Conservation (phyloP, 768 basidiomycete genomes). For the Hygrophorus pudorinus region DNA sequence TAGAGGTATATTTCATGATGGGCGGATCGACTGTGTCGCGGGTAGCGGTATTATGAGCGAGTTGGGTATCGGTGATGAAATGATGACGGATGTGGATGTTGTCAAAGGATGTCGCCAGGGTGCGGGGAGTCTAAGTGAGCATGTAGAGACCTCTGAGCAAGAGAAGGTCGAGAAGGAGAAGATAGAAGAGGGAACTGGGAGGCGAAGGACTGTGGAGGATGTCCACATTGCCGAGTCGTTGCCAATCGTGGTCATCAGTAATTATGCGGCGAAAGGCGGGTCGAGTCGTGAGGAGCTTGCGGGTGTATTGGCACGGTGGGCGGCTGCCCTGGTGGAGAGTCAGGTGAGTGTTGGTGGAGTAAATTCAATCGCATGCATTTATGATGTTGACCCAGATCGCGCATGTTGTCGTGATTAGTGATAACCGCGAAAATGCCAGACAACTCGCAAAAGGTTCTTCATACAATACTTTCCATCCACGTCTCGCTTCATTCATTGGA, state of each 20-base stretch:
- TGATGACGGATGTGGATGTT: slow-evolving; percentile 22
- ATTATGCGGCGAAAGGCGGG: slow-evolving; percentile 55
- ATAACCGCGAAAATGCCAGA: slow-evolving; percentile 83
- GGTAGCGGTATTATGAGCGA: slow-evolving; percentile 85
- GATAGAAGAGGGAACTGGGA: slow-evolving; percentile 13
- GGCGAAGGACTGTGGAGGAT: slow-evolving; percentile 31
- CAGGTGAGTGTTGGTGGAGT: slow-evolving; percentile 34
- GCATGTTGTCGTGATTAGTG: slow-evolving; percentile 84
- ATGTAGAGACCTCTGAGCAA: background rate
- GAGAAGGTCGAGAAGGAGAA: slow-evolving; percentile 7
- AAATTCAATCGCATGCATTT: background rate
- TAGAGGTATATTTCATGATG: slow-evolving; percentile 77
- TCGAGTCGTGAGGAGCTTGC: slow-evolving; percentile 60
- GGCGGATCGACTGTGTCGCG: slow-evolving; percentile 72
- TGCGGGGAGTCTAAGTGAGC: slow-evolving; percentile 2
- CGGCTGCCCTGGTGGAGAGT: slow-evolving; percentile 70
- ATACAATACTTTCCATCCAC: background rate
- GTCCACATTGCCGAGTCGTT: slow-evolving; percentile 47
- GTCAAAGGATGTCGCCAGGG: slow-evolving; percentile 1
- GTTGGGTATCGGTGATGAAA: slow-evolving; percentile 75
- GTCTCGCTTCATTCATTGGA: background rate
- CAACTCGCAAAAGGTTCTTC: slow-evolving; percentile 64
- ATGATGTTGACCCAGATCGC: slow-evolving; percentile 48
- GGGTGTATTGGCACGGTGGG: slow-evolving; percentile 75
- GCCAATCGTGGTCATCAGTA: slow-evolving; percentile 81